Conservation (phyloP, 2,329 filamentous ascomycete species). For the Pseudonectria foliicola region DNA sequence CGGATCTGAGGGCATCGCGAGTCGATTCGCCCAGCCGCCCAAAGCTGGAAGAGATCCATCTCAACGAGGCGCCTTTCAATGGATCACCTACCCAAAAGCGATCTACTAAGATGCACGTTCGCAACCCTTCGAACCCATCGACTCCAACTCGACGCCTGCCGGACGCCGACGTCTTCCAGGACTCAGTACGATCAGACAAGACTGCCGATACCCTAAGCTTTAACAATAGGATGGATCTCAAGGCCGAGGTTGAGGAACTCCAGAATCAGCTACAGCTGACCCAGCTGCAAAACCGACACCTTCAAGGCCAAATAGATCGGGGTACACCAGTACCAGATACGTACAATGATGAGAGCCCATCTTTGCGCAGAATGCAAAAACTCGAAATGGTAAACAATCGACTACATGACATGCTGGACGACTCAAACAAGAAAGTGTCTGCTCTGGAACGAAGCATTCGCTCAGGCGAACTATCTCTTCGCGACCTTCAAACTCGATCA, state of each 20-base stretch:
- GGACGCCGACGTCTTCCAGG: slow-evolving; percentile 51
- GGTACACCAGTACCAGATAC: slow-evolving; percentile 55
- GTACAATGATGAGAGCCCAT: slow-evolving; percentile 73
- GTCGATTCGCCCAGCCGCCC: slow-evolving; percentile 65
- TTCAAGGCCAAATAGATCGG: slow-evolving; percentile 79
- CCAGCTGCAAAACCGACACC: slow-evolving; percentile 90
- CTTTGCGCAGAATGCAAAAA: slow-evolving; percentile 75
- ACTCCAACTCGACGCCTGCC: slow-evolving; percentile 70
- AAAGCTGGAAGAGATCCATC: slow-evolving; percentile 79
- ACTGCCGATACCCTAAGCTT: slow-evolving; percentile 75
- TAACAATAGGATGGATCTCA: slow-evolving; percentile 85
- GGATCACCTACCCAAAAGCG: slow-evolving; percentile 69
- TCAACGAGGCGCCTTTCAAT: slow-evolving; percentile 68
- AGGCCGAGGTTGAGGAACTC: slow-evolving; percentile 81
- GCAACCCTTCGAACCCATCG: slow-evolving; percentile 64
- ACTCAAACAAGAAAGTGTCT: slow-evolving; percentile 88
- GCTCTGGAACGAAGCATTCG: slow-evolving; percentile 79
- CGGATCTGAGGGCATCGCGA: slow-evolving; percentile 67
- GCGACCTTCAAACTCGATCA: slow-evolving; percentile 86
- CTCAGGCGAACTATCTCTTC: slow-evolving; percentile 78
- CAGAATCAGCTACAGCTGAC: slow-evolving; percentile 91
- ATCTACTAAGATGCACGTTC: slow-evolving; percentile 44
- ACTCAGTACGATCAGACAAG: slow-evolving; percentile 77
- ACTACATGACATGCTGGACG: slow-evolving; percentile 89
- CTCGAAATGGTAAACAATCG: slow-evolving; percentile 87